Evolutionary conservation across 129 eudicot species (phyloP), one percentile per base, ranked within the genome.

Genomic region (Scalesia atractyloides): DNA sequence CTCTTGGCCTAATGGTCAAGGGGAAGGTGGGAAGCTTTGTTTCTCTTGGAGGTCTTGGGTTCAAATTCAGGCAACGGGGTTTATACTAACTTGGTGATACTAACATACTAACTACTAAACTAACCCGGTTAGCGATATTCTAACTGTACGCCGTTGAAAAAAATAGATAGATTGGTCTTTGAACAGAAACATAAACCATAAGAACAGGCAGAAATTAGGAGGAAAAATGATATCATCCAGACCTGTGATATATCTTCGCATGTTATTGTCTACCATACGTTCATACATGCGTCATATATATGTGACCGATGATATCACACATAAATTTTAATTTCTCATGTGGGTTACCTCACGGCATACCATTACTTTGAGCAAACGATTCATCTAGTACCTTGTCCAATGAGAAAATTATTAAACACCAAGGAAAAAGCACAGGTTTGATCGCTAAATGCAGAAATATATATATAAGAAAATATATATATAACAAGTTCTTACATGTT

Each of bases 171-270:
- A 5, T 49, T 30, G 36, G 5, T 16, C 43, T 24, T 47, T 13
- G 14, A 68, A 49, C 9, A 15, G 15, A 6, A 24, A 47, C 51
- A 62, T 20, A 66, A 69, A 52, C 60, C 68, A 48, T 36, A 18
- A 65, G 65, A 64, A 19, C 74, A n/a, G 66, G 67, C 75, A 76
- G 74, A 81, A 37, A 70, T 46, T 76, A 59, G 39, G 78, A 65
- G 20, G 43, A 70, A 14, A 14, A 68, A 69, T 81, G 81, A 70
- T 50, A 65, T 81, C 79, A 70, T 44, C 72, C 10, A 37, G 16
- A 53, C 46, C 74, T 53, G 7, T 16, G 34, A 17, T 53, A 64
- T 37, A 54, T 39, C 36, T 18, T 12, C 5, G 13, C 33, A 69
- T 4, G 12, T 7, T 7, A 69, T 34, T 69, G 36, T 33, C 33